Conservation (phyloP, 2,329 filamentous ascomycete genomes). For the Colletotrichum sublineola region DNA sequence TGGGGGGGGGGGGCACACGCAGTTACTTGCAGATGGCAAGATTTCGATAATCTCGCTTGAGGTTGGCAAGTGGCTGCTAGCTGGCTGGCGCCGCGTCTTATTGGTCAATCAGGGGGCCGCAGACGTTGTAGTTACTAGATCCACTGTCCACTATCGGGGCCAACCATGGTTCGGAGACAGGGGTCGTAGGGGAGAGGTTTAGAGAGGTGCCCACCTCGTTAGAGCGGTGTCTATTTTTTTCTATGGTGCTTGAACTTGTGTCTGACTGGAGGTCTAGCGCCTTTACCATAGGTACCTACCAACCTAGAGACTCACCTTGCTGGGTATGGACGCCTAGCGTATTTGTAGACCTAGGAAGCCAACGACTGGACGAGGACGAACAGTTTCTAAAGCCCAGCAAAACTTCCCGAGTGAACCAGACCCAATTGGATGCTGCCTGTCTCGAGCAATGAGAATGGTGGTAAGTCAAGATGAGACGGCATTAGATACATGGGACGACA, state of each 20-base stretch:
- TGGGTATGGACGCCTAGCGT: not conserved
- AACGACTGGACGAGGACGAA: conserved; percentile 1
- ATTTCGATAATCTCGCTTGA: conserved; percentile 47
- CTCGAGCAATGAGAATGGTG: conserved; percentile 12
- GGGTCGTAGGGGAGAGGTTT: not conserved
- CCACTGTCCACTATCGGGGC: conserved; percentile 37
- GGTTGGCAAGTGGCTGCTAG: conserved; percentile 42
- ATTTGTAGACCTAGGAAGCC: not conserved
- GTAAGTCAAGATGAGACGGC: conserved; percentile 26
- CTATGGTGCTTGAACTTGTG: not conserved
- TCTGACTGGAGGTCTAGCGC: not conserved
- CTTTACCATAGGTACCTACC: not conserved
- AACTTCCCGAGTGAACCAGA: not conserved
- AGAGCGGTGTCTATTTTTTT: conserved; percentile 3
- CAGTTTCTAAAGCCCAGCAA: not conserved
- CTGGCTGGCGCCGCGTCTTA: conserved; percentile 19
- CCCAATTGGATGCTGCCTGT: not conserved
- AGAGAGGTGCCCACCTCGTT: conserved; percentile 6
- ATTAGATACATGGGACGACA: conserved; percentile 29
- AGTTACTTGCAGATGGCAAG: conserved; percentile 39
- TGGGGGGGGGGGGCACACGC: conserved; percentile 5
- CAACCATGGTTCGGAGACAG: not conserved
- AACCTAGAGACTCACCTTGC: not conserved
- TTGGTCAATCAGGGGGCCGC: conserved; percentile 31
- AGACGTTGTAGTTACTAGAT: conserved; percentile 30